Evolutionary conservation across 257 asterid genomes (phyloP).

Genomic region (Sherardia arvensis): DNA sequence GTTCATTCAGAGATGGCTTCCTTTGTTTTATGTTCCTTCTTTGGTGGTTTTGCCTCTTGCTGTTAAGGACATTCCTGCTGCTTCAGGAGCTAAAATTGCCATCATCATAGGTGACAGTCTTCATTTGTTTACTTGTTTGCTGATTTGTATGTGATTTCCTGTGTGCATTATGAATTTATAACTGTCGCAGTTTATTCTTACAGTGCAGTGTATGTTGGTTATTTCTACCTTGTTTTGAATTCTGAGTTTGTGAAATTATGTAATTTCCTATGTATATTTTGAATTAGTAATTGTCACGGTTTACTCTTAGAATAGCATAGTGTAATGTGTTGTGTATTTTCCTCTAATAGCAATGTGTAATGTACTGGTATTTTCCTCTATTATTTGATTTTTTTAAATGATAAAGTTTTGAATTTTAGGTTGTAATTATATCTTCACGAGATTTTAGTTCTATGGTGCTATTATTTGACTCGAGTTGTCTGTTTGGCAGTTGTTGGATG

Average conservation of each 20-base stretch:
- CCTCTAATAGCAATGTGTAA: background rate
- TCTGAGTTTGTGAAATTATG: too few species aligned
- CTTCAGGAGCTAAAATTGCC: constrained; percentile 76
- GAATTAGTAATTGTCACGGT: too few species aligned
- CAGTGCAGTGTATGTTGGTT: background rate
- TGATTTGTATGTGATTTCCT: background rate
- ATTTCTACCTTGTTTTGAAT: background rate
- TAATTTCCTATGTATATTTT: too few species aligned
- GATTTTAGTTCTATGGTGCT: background rate
- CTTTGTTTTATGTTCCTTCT: constrained; percentile 91
- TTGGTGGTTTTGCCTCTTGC: constrained; percentile 89
- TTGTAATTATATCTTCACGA: background rate
- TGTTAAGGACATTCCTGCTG: constrained; percentile 80
- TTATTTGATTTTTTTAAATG: background rate
- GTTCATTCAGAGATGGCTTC: constrained; percentile 97
- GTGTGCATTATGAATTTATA: background rate
- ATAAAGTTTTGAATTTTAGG: background rate
- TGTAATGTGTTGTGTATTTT: too few species aligned
- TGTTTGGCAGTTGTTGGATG: constrained; percentile 72
- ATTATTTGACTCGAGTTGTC: background rate
- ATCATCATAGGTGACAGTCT: constrained; percentile 50
- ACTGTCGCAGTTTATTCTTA: background rate
- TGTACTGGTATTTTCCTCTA: background rate
- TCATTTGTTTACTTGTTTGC: background rate
- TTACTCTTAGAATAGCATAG: too few species aligned